phyloP scores from a whole-genome alignment of 2,329 filamentous ascomycete species.

The Pseudogymnoascus sp. region DNA sequence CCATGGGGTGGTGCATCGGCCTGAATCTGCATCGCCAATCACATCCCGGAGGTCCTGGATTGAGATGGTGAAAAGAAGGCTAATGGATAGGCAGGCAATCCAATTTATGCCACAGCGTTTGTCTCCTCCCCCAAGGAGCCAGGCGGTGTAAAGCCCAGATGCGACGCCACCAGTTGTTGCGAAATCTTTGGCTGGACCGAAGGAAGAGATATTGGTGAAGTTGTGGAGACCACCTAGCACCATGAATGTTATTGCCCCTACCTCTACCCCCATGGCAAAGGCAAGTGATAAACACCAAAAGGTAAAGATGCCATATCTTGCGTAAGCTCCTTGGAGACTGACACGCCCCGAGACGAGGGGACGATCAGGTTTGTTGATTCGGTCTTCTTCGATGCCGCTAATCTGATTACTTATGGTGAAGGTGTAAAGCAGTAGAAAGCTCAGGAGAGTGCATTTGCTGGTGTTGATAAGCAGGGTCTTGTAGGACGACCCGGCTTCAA shows the following conservation, averaged over 20 bases:
- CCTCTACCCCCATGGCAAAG: neutral
- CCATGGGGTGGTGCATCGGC: neutral
- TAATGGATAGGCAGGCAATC: neutral
- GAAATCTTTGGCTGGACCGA: neutral
- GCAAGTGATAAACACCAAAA: neutral
- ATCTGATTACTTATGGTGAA: conserved; percentile 5
- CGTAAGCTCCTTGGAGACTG: neutral
- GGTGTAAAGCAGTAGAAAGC: neutral
- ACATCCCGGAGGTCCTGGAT: conserved; percentile 5
- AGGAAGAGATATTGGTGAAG: neutral
- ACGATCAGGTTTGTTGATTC: neutral
- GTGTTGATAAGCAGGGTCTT: neutral
- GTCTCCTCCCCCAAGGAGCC: neutral
- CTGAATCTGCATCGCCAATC: neutral
- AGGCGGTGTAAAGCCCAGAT: neutral
- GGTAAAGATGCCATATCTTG: neutral
- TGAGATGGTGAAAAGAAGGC: neutral
- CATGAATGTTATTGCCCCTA: neutral
- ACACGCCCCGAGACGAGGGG: neutral
- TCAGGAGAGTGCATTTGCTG: neutral
- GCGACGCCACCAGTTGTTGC: neutral
- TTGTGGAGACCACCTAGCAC: neutral
- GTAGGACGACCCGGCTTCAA: neutral
- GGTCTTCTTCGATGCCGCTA: neutral
- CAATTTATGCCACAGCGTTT: neutral